A percentile compares a stretch with the other conserved stretches of the same genome.
Evolutionary conservation across 1,284 basidiomycete species (phyloP).

Genomic region (Ceratobasidium sp.): DNA sequence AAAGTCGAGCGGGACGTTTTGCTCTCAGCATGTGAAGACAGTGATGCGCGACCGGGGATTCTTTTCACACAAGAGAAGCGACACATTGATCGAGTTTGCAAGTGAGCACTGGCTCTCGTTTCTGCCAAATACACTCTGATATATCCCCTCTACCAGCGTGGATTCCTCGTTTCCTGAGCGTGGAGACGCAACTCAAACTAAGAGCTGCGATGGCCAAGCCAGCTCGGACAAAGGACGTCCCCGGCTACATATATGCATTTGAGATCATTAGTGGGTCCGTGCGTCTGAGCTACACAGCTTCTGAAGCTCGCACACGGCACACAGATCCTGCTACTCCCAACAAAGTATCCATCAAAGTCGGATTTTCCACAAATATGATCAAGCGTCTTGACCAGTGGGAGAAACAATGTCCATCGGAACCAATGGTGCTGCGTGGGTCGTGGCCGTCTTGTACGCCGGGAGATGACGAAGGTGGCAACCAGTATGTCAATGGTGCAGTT

Average conservation of each 20-base stretch:
- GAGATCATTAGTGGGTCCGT: not conserved
- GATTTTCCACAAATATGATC: not conserved
- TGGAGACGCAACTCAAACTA: not conserved
- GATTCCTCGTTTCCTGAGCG: not conserved
- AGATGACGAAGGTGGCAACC: too few species aligned
- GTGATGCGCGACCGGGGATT: too few species aligned
- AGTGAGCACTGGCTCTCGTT: too few species aligned
- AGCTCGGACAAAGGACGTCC: not conserved
- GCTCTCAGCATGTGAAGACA: too few species aligned
- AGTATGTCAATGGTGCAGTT: not conserved
- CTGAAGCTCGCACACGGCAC: not conserved
- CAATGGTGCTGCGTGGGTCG: not conserved
- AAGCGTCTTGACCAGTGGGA: not conserved
- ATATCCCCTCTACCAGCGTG: not conserved
- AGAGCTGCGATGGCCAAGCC: not conserved
- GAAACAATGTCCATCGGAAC: not conserved
- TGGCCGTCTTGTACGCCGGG: not conserved
- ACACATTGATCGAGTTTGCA: too few species aligned
- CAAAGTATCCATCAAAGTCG: not conserved
- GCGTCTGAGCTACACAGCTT: not conserved
- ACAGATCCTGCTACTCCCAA: not conserved
- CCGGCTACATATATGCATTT: slow-evolving; percentile 3
- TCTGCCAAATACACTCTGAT: too few species aligned
- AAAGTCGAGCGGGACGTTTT: too few species aligned
- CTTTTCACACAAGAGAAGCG: too few species aligned